Evolutionary conservation across 306 rosid species (phyloP), one percentile per base, ranked within the genome.

Genomic region (Malus sieversii): DNA sequence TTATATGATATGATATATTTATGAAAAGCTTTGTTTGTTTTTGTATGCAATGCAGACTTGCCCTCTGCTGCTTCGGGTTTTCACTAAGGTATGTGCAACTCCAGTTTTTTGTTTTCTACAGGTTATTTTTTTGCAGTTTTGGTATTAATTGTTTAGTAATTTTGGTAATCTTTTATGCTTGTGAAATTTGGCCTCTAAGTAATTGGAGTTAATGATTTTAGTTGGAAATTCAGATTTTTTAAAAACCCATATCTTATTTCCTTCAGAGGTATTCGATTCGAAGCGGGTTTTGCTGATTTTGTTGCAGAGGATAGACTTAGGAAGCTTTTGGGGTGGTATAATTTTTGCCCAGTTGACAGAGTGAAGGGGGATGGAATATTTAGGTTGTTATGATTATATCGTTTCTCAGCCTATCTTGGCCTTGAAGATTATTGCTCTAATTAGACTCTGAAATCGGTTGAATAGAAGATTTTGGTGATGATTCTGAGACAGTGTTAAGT

Each of bases 31-130:
- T 46, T 62, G 25, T 57, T 35, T 35, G 40, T 9, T 72, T 18
- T 33, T 23, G 4, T 38, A 29, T 72, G 72, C 14, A 22, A 27
- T 81, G 40, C 91, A 93, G 97, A 92, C 93, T 18, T 95, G 99
- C 70, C 99, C 97, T n/a, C 84, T 95, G 44, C 77, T 95, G 59
- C 97, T 95, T 60, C 90, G 97, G 71, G 99, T 95, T 42, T 95
- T 95, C 85, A 92, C 99, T 1, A 90, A 89, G 98, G 96, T 93
- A 83, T 15, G 77, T 15, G 19, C 20, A 25, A 9, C 48, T 71
- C 44, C 1, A 19, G 38, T 20, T 27, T 15, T 6, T 57, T 57
- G 44, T 6, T 2, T 62, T 44, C 14, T 45, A 30, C 32, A 71
- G 42, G 1, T 60, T 3, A 8, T 30, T n/a, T 32, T 48, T 14